Percentiles rank a stretch among this genome's conserved stretches.
phyloP scores from a whole-genome alignment of 2,329 filamentous ascomycete species.

The Hypoxylon sp. region DNA sequence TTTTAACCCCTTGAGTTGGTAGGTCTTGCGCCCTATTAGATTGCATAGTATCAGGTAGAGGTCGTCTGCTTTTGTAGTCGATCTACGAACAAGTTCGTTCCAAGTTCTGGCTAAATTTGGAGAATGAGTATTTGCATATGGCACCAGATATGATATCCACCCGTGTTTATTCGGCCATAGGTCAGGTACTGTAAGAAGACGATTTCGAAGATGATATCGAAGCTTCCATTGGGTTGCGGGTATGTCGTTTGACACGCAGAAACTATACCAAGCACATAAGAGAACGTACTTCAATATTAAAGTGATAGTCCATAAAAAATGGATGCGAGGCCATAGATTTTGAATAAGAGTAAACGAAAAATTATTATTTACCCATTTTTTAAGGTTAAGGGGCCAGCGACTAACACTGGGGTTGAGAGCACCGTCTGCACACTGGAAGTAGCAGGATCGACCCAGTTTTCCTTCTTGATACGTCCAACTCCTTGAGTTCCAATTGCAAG shows the following conservation, averaged over 20 bases:
- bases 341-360: no score
- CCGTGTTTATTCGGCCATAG: background rate
- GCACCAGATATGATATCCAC: background rate
- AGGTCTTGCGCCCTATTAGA: background rate
- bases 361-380: no score
- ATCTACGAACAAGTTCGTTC: background rate
- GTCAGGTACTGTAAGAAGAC: background rate
- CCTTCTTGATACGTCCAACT: slow-evolving; percentile 5
- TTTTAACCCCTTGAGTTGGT: background rate
- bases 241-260: no score
- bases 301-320: no score
- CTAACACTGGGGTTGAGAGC: background rate
- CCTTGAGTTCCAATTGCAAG: slow-evolving; percentile 2
- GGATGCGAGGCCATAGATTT: no score
- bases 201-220: background rate
- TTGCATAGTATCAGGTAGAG: slow-evolving; percentile 1
- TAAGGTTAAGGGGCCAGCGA: no score
- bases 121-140: no score
- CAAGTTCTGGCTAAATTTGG: background rate
- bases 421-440: slow-evolving; percentile 1
- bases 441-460: background rate
- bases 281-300: no score
- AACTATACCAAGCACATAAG: no score
- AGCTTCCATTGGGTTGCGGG: background rate
- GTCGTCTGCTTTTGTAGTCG: background rate